These are phyloP conservation scores for Hortiboletus campestris DNA, from an alignment of 768 basidiomycete genomes.

Conservation along the genomic window DNA sequence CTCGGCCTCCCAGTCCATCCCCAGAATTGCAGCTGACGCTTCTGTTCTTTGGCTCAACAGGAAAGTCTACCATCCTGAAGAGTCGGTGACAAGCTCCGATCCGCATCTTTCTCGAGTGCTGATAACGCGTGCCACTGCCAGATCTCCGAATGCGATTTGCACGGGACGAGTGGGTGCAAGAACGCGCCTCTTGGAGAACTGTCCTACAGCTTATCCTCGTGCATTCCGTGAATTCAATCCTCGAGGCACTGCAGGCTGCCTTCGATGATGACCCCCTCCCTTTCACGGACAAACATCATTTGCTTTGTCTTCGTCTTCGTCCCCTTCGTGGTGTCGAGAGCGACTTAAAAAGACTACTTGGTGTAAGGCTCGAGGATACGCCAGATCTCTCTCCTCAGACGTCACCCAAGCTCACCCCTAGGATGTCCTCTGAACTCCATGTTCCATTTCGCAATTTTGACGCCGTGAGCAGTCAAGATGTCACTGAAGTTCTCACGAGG, in stretches of 20 bases:
- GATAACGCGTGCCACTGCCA: constrained; percentile 23
- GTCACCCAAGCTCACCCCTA: constrained; percentile 44
- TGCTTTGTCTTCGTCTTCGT: constrained; percentile 58
- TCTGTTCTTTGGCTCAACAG: constrained; percentile 32
- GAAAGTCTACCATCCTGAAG: constrained; percentile 69
- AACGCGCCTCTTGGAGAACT: constrained; percentile 71
- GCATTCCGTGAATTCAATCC: constrained; percentile 63
- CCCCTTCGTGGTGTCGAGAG: constrained; percentile 61
- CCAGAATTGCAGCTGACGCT: background rate
- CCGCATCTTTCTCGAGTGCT: background rate
- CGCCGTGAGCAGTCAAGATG: constrained; percentile 34
- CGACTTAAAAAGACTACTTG: constrained; percentile 61
- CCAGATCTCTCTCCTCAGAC: constrained; percentile 27
- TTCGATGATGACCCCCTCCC: constrained; percentile 39
- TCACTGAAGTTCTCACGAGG: constrained; percentile 51
- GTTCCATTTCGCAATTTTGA: constrained; percentile 45
- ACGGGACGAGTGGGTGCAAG: constrained; percentile 57
- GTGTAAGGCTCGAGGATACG: constrained; percentile 41
- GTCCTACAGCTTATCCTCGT: constrained; percentile 82
- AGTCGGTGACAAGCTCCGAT: constrained; percentile 37
- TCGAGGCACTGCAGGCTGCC: constrained; percentile 58
- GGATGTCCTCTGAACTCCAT: constrained; percentile 41
- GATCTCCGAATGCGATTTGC: constrained; percentile 75
- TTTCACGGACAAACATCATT: constrained; percentile 52
- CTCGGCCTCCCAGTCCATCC: background rate